Evolutionary conservation across 192 early-diverging fungal species (phyloP).

Genomic region (Spinellus fusiger): DNA sequence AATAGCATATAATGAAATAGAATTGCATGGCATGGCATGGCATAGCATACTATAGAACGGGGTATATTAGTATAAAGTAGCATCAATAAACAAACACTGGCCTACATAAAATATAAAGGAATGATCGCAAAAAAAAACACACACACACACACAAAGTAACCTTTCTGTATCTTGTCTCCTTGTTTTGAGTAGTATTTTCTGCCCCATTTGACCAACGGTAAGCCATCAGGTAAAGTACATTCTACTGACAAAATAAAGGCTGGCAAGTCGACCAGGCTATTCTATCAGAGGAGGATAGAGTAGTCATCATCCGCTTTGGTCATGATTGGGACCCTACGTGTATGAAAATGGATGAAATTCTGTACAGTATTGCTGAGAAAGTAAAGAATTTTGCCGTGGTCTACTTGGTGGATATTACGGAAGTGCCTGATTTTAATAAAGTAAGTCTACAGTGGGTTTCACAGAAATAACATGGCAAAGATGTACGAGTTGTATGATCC

Average conservation of each 20-base stretch:
- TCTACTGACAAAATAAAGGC: slow-evolving; percentile 27
- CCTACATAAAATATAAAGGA: no score
- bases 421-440: slow-evolving; percentile 90
- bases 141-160: no score
- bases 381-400: slow-evolving; percentile 99
- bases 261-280: slow-evolving; percentile 99
- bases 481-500: slow-evolving; percentile 99
- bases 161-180: background rate
- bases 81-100: no score
- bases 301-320: slow-evolving; percentile 96
- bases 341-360: slow-evolving; percentile 97
- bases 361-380: slow-evolving; percentile 88
- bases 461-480: slow-evolving; percentile 23
- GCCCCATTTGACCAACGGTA: slow-evolving; percentile 60
- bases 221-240: background rate
- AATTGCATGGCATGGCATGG: no score
- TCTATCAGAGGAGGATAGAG: slow-evolving; percentile 93
- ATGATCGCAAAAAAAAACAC: no score
- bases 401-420: slow-evolving; percentile 89
- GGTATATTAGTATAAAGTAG: no score
- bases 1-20: no score
- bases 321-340: slow-evolving; percentile 88
- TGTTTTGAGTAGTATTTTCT: slow-evolving; percentile 41
- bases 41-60: no score
- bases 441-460: slow-evolving; percentile 19